A percentile compares a stretch with the other conserved stretches of the same genome.
Conservation (phyloP, 2,329 filamentous ascomycete genomes). For the Coniochaeta ligniaria region DNA sequence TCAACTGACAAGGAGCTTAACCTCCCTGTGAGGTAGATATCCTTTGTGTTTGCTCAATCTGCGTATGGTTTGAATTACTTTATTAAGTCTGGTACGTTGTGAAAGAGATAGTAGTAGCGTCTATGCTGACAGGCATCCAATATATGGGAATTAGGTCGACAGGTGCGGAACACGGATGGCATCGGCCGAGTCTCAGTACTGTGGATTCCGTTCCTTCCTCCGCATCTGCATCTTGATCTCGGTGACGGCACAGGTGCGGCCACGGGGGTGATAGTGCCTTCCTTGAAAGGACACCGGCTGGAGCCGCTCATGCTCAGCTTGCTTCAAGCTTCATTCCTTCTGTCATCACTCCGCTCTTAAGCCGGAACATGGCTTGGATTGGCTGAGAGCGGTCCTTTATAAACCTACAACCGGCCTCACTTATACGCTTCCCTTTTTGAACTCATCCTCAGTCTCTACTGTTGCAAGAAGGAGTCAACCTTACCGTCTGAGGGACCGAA, state of each 20-base stretch:
- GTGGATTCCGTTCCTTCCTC: neutral
- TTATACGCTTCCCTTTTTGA: neutral
- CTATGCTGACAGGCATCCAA: too few relatives aligned
- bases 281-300: neutral
- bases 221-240: neutral
- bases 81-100: too few relatives aligned
- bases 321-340: neutral
- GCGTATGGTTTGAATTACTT: too few relatives aligned
- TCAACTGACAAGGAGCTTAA: neutral
- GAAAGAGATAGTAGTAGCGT: too few relatives aligned
- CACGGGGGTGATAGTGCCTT: neutral
- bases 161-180: neutral
- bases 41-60: too few relatives aligned
- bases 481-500: neutral
- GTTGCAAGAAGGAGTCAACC: neutral
- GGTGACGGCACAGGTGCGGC: neutral
- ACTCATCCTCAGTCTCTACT: neutral
- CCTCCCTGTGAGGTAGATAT: too few relatives aligned
- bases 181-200: neutral
- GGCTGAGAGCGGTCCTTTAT: neutral
- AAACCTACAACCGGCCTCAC: neutral
- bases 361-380: neutral
- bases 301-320: neutral
- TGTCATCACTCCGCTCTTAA: conserved; percentile 1
- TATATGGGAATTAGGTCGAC: neutral